Evolutionary conservation across 1,284 basidiomycete species (phyloP).

Genomic region (Cryptococcus hybrid): DNA sequence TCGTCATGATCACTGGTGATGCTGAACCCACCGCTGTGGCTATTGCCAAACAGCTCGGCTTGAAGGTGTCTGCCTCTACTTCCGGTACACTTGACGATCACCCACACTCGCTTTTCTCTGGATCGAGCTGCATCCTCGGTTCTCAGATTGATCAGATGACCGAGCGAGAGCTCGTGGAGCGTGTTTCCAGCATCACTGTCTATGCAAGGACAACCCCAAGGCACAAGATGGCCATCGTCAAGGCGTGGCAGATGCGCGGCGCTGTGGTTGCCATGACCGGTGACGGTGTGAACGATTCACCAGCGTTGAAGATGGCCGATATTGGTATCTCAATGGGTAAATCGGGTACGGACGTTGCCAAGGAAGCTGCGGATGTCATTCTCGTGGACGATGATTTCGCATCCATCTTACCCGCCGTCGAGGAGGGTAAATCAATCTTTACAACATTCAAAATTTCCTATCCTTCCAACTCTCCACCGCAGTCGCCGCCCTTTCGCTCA

Average conservation of each 20-base stretch:
- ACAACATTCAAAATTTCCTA: conserved; percentile 98
- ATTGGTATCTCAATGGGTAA: conserved; percentile 98
- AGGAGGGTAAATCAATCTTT: conserved; percentile 97
- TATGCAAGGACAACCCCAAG: conserved; percentile 93
- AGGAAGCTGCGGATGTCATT: conserved; percentile 96
- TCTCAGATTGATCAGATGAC: conserved; percentile 80
- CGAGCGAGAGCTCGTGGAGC: conserved; percentile 75
- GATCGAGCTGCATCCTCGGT: conserved; percentile 69
- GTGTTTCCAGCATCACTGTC: conserved; percentile 76
- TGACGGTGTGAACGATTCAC: conserved; percentile 97
- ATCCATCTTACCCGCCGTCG: conserved; percentile 89
- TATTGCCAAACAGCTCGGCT: conserved; percentile 86
- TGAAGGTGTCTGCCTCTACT: conserved; percentile 49
- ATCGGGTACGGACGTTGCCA: conserved; percentile 95
- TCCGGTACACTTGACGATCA: conserved; percentile 3
- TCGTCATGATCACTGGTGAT: conserved; percentile 98
- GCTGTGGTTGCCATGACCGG: conserved; percentile 97
- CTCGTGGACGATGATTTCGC: conserved; percentile 97
- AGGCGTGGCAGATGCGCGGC: conserved; percentile 84
- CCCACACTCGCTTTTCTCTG: conserved; percentile 5
- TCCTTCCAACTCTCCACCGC: conserved; percentile 97
- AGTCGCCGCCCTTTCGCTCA: conserved; percentile 88
- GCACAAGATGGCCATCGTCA: conserved; percentile 96
- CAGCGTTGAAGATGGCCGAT: conserved; percentile 95
- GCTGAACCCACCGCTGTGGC: conserved; percentile 86